phyloP scores from a whole-genome alignment of 805 yeast species.

The Torulaspora quercuum region DNA sequence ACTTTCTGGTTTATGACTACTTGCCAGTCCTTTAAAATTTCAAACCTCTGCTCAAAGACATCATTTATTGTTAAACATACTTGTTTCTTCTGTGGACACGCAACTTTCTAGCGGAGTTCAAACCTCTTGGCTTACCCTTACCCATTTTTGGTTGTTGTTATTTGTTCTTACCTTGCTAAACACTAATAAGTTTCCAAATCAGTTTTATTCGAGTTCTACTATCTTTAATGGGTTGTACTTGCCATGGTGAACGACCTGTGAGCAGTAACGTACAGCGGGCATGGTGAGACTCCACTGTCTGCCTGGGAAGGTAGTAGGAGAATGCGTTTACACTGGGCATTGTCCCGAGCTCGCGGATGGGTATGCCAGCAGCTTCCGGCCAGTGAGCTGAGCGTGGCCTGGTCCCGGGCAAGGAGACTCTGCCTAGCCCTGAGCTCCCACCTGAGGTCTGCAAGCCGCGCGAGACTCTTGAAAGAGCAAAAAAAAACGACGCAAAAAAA shows the following conservation, averaged over 20 bases:
- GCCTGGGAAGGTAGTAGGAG: too few relatives aligned
- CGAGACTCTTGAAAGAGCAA: not conserved
- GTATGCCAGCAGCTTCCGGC: too few relatives aligned
- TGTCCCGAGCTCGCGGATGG: too few relatives aligned
- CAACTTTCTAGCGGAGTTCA: constrained; percentile 99
- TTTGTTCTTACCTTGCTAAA: constrained; percentile 10
- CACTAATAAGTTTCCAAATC: not conserved
- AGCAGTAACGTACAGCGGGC: too few relatives aligned
- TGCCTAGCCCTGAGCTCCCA: not conserved
- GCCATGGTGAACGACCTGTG: too few relatives aligned
- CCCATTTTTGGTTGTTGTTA: constrained; percentile 65
- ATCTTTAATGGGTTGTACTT: constrained; percentile 6
- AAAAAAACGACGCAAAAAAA: constrained; percentile 9
- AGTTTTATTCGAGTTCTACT: constrained; percentile 2
- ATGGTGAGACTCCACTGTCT: too few relatives aligned
- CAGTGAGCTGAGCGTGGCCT: too few relatives aligned
- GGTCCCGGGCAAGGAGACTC: not conserved
- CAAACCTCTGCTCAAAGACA: too few relatives aligned
- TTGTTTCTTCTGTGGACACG: constrained; percentile 99
- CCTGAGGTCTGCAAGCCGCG: not conserved
- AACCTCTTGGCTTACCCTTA: constrained; percentile 99
- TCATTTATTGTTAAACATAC: constrained; percentile 39
- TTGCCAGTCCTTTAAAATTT: too few relatives aligned
- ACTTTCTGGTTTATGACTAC: too few relatives aligned
- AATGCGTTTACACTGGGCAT: too few relatives aligned